phyloP scores from a whole-genome alignment of 257 asterid species.

The Solanum dulcamara region DNA sequence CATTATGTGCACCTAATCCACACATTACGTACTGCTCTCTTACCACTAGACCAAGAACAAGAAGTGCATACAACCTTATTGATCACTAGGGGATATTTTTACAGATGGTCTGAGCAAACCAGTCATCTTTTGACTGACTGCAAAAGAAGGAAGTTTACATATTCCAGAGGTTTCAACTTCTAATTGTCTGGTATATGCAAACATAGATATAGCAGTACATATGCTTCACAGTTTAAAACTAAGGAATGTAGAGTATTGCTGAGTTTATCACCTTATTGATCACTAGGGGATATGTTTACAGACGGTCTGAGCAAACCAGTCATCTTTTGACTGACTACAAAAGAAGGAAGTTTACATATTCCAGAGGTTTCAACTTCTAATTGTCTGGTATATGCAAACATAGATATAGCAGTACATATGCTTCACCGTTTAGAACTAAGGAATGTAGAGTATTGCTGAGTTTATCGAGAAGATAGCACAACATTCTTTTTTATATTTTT shows the following conservation, averaged over 20 bases:
- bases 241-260: too few species aligned
- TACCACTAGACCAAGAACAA: neutral
- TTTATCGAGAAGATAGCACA: neutral
- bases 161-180: neutral
- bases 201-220: neutral
- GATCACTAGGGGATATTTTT: neutral
- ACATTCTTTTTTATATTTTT: neutral
- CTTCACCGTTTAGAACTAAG: neutral
- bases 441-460: neutral
- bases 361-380: neutral
- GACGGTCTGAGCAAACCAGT: neutral
- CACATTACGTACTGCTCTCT: neutral
- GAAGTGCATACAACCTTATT: neutral
- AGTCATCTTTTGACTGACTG: neutral
- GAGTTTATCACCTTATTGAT: neutral
- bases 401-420: neutral
- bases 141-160: neutral
- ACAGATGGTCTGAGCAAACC: neutral
- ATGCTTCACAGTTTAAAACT: neutral
- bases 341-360: neutral
- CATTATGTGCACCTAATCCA: neutral
- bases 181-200: neutral
- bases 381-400: neutral
- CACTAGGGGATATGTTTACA: neutral
- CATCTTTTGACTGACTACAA: neutral